These are phyloP conservation scores for Pythium phragmitis DNA, from an alignment of 352 stramenopile species.

Conservation along the genomic window DNA sequence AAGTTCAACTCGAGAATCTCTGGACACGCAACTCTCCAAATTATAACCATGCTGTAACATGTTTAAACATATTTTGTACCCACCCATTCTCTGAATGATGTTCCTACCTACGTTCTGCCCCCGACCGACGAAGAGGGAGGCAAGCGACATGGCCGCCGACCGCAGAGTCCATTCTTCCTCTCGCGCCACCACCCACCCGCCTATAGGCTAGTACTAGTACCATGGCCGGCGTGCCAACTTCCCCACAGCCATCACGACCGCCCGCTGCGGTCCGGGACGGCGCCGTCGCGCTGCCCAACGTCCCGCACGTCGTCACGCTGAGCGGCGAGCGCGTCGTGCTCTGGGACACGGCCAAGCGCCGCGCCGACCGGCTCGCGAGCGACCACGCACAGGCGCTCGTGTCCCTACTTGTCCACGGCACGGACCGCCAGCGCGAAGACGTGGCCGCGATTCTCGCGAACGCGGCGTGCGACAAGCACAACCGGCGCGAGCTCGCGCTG, in stretches of 20 bases:
- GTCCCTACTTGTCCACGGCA: constrained; percentile 20
- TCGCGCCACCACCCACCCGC: not conserved
- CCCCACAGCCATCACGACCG: not conserved
- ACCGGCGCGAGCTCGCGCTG: constrained; percentile 19
- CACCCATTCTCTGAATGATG: not conserved
- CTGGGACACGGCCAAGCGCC: constrained; percentile 25
- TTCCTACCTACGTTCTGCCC: not conserved
- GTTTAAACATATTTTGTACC: not conserved
- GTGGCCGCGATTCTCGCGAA: constrained; percentile 26
- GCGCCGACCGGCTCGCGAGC: constrained; percentile 12
- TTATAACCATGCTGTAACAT: not conserved
- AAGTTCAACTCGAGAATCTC: not conserved
- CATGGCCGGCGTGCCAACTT: not conserved
- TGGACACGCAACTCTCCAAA: not conserved
- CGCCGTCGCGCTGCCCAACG: constrained; percentile 21
- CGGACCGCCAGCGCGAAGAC: constrained; percentile 24
- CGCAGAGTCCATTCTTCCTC: constrained; percentile 19
- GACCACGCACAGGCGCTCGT: constrained; percentile 19
- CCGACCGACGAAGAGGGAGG: not conserved
- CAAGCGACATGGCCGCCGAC: constrained; percentile 12
- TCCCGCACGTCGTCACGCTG: constrained; percentile 24
- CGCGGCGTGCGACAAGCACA: constrained; percentile 16
- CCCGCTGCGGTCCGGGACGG: constrained; percentile 10
- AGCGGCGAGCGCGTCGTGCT: constrained; percentile 21
- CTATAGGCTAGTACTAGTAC: not conserved